These are phyloP conservation scores for Teratosphaeria epicoccoides DNA, from an alignment of 2,329 filamentous ascomycete species.

Conservation along the genomic window DNA sequence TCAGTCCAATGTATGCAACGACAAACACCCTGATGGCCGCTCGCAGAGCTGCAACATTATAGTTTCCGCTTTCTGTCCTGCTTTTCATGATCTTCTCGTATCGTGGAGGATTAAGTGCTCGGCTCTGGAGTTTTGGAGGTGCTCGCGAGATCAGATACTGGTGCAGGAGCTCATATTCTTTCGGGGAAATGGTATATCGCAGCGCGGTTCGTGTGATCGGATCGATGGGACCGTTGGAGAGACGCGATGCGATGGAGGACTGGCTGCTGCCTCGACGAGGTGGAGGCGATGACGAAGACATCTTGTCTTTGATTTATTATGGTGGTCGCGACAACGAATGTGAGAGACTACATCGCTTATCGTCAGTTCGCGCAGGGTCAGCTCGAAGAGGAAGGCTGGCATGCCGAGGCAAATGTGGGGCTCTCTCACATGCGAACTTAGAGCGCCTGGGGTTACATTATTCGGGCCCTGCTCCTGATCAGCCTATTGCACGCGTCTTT, in stretches of 20 bases:
- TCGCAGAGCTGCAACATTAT: conserved; percentile 38
- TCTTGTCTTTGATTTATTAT: not conserved
- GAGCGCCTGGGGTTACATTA: too few relatives aligned
- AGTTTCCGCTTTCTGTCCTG: conserved; percentile 26
- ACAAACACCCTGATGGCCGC: conserved; percentile 36
- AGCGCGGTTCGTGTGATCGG: conserved; percentile 75
- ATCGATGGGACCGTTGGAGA: conserved; percentile 35
- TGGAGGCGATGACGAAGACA: not conserved
- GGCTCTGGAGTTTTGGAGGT: conserved; percentile 43
- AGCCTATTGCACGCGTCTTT: too few relatives aligned
- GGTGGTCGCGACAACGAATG: not conserved
- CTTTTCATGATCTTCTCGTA: conserved; percentile 39
- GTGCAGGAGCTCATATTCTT: conserved; percentile 78
- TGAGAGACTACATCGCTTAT: not conserved
- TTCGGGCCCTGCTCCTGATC: too few relatives aligned
- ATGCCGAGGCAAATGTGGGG: not conserved
- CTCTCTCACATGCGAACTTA: not conserved
- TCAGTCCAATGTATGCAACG: conserved; percentile 33
- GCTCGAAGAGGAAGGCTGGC: not conserved
- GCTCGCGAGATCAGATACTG: conserved; percentile 71
- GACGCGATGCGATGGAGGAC: not conserved
- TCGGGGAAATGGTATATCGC: conserved; percentile 70
- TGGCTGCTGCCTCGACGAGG: not conserved
- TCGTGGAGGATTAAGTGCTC: conserved; percentile 38
- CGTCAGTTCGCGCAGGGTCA: not conserved